These are phyloP conservation scores for Solanum hybrid DNA, from an alignment of 305 asterid genomes.

Conservation along the genomic window DNA sequence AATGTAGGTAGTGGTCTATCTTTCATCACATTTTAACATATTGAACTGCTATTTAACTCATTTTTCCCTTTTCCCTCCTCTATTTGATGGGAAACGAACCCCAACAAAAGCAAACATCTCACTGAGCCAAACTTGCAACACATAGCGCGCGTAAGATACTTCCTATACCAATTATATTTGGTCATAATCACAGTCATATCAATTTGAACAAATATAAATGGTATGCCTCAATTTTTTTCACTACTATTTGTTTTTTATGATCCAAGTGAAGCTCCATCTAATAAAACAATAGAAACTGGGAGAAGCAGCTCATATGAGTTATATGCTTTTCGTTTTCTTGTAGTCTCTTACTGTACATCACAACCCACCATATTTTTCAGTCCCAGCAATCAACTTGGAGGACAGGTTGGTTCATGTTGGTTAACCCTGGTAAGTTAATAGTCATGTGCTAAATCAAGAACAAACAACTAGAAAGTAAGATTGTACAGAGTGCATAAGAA, in stretches of 20 bases:
- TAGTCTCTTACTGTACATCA: not conserved
- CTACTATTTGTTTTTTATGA: not conserved
- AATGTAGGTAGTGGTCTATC: not conserved
- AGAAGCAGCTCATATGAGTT: not conserved
- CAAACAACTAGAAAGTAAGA: not conserved
- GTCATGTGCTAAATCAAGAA: not conserved
- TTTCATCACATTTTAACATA: not conserved
- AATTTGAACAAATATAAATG: not conserved
- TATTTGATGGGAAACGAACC: not conserved
- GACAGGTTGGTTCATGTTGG: not conserved
- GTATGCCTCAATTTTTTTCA: not conserved
- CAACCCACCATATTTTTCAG: not conserved
- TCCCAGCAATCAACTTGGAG: not conserved
- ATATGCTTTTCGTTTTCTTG: not conserved
- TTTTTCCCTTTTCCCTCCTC: not conserved
- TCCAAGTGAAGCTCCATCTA: not conserved
- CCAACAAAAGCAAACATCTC: not conserved
- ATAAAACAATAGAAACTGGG: not conserved
- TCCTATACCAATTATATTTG: not conserved
- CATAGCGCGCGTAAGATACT: not conserved
- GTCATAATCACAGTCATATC: not conserved
- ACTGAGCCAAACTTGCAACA: not conserved
- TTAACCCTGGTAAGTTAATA: not conserved
- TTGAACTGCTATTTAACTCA: not conserved
- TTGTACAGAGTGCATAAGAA: not conserved